Base-by-base conservation (phyloP, 2,329 filamentous ascomycete genomes). In the Pyrenophora seminiperda region DNA sequence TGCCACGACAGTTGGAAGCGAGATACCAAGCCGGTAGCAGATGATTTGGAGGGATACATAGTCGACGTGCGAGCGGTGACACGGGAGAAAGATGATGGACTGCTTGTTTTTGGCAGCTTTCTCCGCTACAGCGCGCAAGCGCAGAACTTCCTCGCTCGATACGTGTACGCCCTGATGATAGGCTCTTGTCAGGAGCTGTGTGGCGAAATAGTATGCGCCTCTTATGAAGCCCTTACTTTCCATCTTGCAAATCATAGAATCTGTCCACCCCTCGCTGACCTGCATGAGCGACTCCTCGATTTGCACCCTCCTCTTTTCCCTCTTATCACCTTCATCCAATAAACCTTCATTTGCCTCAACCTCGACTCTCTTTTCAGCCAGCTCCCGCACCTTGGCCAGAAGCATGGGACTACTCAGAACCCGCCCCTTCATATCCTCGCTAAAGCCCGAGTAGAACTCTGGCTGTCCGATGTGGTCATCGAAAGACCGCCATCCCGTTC, bases 171-270 rank as follows among this genome's bases (percentile, higher is more conserved):
- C 94, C 77, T 97, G 93, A 67, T 97, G 91, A 72, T 99, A 99
- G 5, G 94, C 93, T 53, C 94, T 80, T 4, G 93, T 95, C 54
- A 97, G 79, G 38, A 97, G 80, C 74, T 97, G 93, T 1, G 92
- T 96, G 39, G 80, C 81, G 31, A 96, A 70, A 71, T 97, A 99
- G 71, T 97, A 97, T 38, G 94, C 93, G 18, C 90, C 85, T 40
- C 94, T 81, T 61, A 99, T 96, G 68, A 97, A 97, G 2, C 84
- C 79, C 70, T 92, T 95, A 79, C 88, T 95, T 74, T 99, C 94
- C 81, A 97, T 93, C 76, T 99, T 99, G 82, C 93, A 97, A 55
- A 99, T 97, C 94, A 99, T 97, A 56, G 88, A 85, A 68, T 96
- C 91, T 18, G 91, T 90, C 82, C 94, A 87, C 59, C 88, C 86